Base-by-base conservation (phyloP, 2,329 filamentous ascomycete genomes). In the Aspergillus quadrilineatus region DNA sequence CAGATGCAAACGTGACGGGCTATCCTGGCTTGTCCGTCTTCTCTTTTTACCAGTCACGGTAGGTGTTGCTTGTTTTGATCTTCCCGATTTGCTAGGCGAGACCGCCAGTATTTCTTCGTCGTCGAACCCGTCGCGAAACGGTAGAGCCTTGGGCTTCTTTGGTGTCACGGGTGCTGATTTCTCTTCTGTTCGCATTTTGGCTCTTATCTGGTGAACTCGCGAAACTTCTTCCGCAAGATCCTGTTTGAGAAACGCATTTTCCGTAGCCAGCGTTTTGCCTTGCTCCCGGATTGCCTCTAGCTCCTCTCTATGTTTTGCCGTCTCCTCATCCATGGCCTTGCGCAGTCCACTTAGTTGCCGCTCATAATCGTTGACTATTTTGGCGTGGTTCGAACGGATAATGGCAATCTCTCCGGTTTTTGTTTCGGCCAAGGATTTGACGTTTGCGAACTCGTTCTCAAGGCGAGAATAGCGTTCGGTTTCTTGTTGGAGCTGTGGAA, bases 351-450 rank as follows among this genome's bases (percentile, higher is more conserved):
- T 70, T 14, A 86, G 65, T 63, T 80, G 77, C 49, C 77, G 76
- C 63, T 85, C 82, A 67, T 82, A 79, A 32, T 81, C 78, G 58
- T 81, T 80, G 28, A 69, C 73, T 8, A 80, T 69, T 63, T 81
- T 82, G 34, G 79, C 76, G 60, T 82, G 78, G 58, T 85, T 85
- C 17, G 80, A 76, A 12, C 85, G 79, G 15, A 87, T 79, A 39
- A 86, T 87, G 37, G 84, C 79, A 41, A 84, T 84, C 66, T 87
- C 85, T 32, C 85, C 85, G 6, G 80, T 72, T 67, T 84, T 85
- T 26, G 78, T 76, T 56, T 76, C 72, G 2, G 77, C 76, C 39
- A 75, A 66, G 10, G 70, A 69, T 61, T 72, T 78, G 17, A 75
- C 74, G 14, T 68, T 66, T 44, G 64, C 62, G 17, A 79, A 60